A percentile compares a stretch with the other conserved stretches of the same genome.
Evolutionary conservation across 768 basidiomycete species (phyloP).

Genomic region (Leccinum longicurvipes): DNA sequence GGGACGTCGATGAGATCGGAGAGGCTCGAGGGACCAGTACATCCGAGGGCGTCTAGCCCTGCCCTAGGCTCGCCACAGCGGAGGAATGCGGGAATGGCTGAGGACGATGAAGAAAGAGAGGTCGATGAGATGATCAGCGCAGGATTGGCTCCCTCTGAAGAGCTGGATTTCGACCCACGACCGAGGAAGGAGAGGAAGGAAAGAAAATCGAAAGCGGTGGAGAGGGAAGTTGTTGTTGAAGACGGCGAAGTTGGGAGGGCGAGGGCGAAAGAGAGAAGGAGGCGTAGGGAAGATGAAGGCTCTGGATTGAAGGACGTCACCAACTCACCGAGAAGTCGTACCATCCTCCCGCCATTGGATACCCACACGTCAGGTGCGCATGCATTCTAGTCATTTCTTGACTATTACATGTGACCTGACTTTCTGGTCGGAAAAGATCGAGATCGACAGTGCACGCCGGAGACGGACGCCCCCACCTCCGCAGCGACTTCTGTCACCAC

Average conservation of each 20-base stretch:
- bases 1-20: conserved; percentile 27
- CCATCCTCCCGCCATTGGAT: conserved; percentile 35
- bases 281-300: conserved; percentile 37
- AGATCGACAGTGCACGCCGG: conserved; percentile 36
- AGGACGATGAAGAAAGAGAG: conserved; percentile 54
- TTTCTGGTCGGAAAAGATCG: conserved; percentile 27
- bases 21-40: conserved; percentile 33
- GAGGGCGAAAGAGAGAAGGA: conserved; percentile 39
- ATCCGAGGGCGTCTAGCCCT: conserved; percentile 61
- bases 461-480: conserved; percentile 36
- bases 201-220: conserved; percentile 23
- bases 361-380: conserved; percentile 36
- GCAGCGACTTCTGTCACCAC: conserved; percentile 33
- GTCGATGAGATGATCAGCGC: conserved; percentile 25
- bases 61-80: conserved; percentile 63
- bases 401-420: conserved; percentile 15
- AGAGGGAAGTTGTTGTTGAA: conserved; percentile 17
- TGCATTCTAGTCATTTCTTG: neutral
- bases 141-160: conserved; percentile 13
- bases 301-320: conserved; percentile 59
- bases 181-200: conserved; percentile 45
- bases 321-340: conserved; percentile 46
- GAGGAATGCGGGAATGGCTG: conserved; percentile 52
- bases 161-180: conserved; percentile 15
- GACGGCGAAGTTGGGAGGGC: conserved; percentile 23